Conservation (phyloP, 2,329 filamentous ascomycete genomes). For the Aspergillus pseudoterreus region DNA sequence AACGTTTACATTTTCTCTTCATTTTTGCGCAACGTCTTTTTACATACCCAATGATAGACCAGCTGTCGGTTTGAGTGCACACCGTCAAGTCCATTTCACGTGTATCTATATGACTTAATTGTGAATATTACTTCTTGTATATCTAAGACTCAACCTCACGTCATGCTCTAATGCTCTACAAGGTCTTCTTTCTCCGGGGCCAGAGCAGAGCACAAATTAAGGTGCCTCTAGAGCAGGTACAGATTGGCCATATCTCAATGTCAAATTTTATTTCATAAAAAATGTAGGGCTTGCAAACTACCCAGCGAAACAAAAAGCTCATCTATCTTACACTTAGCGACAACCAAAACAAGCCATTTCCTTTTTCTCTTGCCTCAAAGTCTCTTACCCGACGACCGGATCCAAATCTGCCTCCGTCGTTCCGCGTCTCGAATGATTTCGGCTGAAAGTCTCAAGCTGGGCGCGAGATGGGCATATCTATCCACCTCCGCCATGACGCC, state of each 20-base stretch:
- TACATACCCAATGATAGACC: not conserved
- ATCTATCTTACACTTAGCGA: not conserved
- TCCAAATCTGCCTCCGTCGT: slow-evolving; percentile 57
- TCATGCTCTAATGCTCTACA: too few species aligned
- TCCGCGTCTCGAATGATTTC: slow-evolving; percentile 80
- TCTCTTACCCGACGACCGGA: slow-evolving; percentile 16
- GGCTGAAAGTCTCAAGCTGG: slow-evolving; percentile 70
- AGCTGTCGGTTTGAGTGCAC: not conserved
- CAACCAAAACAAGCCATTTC: not conserved
- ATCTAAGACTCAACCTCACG: not conserved
- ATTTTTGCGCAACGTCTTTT: not conserved
- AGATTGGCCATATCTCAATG: too few species aligned
- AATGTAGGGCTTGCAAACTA: too few species aligned
- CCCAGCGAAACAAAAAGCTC: too few species aligned
- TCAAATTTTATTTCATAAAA: too few species aligned
- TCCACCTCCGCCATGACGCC: slow-evolving; percentile 74
- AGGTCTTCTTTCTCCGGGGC: too few species aligned
- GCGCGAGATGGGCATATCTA: slow-evolving; percentile 69
- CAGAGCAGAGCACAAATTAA: too few species aligned
- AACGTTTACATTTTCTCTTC: slow-evolving; percentile 3
- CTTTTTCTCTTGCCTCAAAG: not conserved
- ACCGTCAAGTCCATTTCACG: not conserved
- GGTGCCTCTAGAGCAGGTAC: too few species aligned
- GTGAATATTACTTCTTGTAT: not conserved
- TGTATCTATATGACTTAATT: not conserved